phyloP scores from a whole-genome alignment of 2,329 filamentous ascomycete genomes.

The Aspergillus puulaauensis region DNA sequence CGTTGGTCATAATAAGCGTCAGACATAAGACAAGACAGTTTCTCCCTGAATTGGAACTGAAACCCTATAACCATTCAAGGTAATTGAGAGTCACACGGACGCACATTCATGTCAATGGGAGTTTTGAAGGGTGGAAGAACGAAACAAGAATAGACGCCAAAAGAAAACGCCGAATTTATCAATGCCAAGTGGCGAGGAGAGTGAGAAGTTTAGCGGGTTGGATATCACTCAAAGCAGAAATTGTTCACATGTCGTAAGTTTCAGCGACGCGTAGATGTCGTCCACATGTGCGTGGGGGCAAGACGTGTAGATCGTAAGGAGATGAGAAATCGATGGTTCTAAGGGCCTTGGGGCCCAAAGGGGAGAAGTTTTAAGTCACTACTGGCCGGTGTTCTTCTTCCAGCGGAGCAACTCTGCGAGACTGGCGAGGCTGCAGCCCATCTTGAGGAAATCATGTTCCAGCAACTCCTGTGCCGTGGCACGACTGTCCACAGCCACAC shows the following conservation, averaged over 20 bases:
- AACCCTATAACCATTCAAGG: not conserved
- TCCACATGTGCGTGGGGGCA: constrained; percentile 31
- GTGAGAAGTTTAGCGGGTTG: constrained; percentile 21
- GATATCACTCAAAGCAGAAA: constrained; percentile 26
- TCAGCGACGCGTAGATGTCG: constrained; percentile 27
- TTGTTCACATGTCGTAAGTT: constrained; percentile 22
- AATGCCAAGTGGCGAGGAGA: constrained; percentile 28
- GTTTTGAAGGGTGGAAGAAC: not conserved
- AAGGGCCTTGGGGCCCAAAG: not conserved
- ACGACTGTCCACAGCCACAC: constrained; percentile 92
- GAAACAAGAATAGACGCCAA: constrained; percentile 18
- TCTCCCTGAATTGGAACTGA: not conserved
- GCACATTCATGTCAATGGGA: constrained; percentile 14
- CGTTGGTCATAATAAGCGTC: constrained; percentile 8
- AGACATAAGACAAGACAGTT: not conserved
- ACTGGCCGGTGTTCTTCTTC: constrained; percentile 46
- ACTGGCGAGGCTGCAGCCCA: constrained; percentile 79
- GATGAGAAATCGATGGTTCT: constrained; percentile 9
- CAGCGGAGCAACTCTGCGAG: constrained; percentile 82
- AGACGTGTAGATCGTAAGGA: constrained; percentile 23
- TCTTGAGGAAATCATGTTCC: constrained; percentile 89
- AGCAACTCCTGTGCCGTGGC: constrained; percentile 89
- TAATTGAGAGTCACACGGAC: constrained; percentile 1
- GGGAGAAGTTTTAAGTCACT: constrained; percentile 12
- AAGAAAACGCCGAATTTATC: constrained; percentile 30